Percentiles rank a stretch among this genome's conserved stretches.
These are phyloP conservation scores for Cladophialophora exuberans DNA, from an alignment of 2,329 filamentous ascomycete genomes.

Conservation along the genomic window DNA sequence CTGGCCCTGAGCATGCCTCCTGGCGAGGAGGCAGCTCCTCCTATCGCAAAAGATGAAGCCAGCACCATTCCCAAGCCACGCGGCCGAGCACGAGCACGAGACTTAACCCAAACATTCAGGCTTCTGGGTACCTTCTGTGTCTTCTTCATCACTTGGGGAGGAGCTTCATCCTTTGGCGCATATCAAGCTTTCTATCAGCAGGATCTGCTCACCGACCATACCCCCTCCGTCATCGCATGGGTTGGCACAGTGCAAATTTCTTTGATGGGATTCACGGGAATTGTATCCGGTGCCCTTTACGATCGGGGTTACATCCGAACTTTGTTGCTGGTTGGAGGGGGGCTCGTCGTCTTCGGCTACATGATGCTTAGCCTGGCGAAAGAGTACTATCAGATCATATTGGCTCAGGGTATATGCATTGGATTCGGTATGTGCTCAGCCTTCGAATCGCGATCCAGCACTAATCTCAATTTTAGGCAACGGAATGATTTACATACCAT, in stretches of 20 bases:
- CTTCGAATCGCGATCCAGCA: constrained; percentile 37
- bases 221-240: constrained; percentile 51
- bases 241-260: constrained; percentile 54
- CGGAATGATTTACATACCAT: constrained; percentile 51
- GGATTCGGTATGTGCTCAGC: constrained; percentile 51
- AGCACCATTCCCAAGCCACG: too few species aligned
- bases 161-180: constrained; percentile 33
- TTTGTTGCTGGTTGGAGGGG: constrained; percentile 29
- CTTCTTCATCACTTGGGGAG: constrained; percentile 30
- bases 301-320: constrained; percentile 48
- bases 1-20: constrained; percentile 1
- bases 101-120: constrained; percentile 74
- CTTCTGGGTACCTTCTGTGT: constrained; percentile 78
- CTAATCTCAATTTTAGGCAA: constrained; percentile 37
- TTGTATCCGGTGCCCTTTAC: constrained; percentile 45
- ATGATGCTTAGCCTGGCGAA: constrained; percentile 48
- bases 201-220: constrained; percentile 35
- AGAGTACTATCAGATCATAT: constrained; percentile 57
- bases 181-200: constrained; percentile 36
- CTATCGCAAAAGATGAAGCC: background rate
- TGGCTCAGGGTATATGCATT: constrained; percentile 58
- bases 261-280: constrained; percentile 46
- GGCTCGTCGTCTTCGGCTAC: constrained; percentile 34
- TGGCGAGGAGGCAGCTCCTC: background rate
- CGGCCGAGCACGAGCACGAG: background rate